A percentile compares a stretch with the other conserved stretches of the same genome.
phyloP scores from a whole-genome alignment of 129 eudicot species.

The Flaveria trinervia region DNA sequence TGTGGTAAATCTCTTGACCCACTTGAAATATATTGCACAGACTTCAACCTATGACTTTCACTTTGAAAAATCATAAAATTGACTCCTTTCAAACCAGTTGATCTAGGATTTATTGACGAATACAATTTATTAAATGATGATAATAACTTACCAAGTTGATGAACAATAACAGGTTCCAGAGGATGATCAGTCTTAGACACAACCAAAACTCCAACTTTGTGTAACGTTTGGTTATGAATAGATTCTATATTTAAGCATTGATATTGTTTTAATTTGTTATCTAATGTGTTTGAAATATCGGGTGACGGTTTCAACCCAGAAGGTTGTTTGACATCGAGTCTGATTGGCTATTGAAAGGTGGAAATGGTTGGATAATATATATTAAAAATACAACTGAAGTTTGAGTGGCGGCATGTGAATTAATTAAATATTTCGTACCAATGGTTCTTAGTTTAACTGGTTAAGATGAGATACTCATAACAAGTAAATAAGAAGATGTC shows the following conservation, averaged over 20 bases:
- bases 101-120: background rate
- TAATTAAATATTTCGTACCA: too few relatives aligned
- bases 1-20: too few relatives aligned
- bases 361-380: background rate
- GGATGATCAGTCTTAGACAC: background rate
- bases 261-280: background rate
- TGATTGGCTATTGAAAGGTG: background rate
- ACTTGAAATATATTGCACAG: too few relatives aligned
- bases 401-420: too few relatives aligned
- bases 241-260: conserved; percentile 7
- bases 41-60: too few relatives aligned
- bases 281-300: background rate
- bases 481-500: too few relatives aligned
- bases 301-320: too few relatives aligned
- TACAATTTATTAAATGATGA: conserved; percentile 8
- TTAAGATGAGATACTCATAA: too few relatives aligned
- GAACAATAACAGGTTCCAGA: background rate
- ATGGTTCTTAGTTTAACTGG: too few relatives aligned
- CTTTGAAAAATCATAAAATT: too few relatives aligned
- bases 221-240: conserved; percentile 15
- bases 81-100: too few relatives aligned
- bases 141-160: background rate
- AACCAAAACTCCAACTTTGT: background rate
- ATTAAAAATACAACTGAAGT: too few relatives aligned
- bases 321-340: background rate